A percentile compares a stretch with the other conserved stretches of the same genome.
Conservation (phyloP, 345 rosid species). For the Eucalyptus microcorys region DNA sequence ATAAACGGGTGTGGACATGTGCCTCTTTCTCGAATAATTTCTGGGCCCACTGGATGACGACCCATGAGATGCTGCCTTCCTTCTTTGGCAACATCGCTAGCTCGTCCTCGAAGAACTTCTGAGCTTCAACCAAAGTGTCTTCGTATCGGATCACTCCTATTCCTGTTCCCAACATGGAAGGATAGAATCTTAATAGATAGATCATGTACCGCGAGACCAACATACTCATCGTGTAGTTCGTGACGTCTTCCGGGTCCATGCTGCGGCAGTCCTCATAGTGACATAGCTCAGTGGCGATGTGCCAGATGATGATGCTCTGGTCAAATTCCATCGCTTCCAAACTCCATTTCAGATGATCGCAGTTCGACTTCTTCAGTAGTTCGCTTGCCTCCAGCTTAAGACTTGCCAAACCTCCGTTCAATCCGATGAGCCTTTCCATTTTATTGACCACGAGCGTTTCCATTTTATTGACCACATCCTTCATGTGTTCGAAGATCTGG, state of each 20-base stretch:
- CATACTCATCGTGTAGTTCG: accelerated
- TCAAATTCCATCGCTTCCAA: neutral
- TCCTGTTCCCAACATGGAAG: neutral
- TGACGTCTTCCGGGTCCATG: too few relatives aligned
- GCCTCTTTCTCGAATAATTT: neutral
- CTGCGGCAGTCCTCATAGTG: accelerated
- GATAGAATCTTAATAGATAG: neutral
- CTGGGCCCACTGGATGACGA: accelerated
- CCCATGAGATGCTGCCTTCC: neutral
- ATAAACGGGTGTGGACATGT: accelerated
- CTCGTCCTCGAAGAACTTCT: neutral
- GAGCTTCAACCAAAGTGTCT: neutral
- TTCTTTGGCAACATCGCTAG: neutral
- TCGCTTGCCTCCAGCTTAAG: accelerated
- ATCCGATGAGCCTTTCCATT: too few relatives aligned
- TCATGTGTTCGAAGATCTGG: too few relatives aligned
- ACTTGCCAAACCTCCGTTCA: too few relatives aligned
- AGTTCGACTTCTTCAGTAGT: neutral
- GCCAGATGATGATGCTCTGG: neutral
- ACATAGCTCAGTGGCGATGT: neutral
- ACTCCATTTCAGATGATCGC: neutral
- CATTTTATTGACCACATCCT: too few relatives aligned
- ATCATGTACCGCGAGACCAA: neutral
- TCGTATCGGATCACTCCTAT: neutral
- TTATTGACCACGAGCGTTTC: too few relatives aligned